phyloP scores from a whole-genome alignment of 257 asterid genomes.

The Capsicum chinense region DNA sequence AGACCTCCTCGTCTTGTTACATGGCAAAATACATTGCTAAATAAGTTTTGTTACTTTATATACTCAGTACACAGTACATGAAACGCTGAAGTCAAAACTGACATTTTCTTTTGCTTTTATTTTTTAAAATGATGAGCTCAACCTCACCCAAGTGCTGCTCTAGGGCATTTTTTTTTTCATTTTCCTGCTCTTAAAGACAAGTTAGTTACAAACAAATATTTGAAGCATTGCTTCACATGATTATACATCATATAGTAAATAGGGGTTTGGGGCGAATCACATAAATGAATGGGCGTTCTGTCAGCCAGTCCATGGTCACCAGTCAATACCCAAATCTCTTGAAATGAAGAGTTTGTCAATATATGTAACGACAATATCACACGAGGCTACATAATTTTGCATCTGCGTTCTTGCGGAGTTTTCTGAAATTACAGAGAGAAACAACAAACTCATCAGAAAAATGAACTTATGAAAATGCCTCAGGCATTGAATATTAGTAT shows the following conservation, averaged over 20 bases:
- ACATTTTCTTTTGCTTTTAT: not conserved
- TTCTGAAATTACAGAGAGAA: conserved; percentile 49
- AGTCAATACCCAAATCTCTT: conserved; percentile 72
- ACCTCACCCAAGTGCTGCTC: not conserved
- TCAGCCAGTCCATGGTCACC: conserved; percentile 49
- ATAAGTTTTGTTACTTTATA: too few species aligned
- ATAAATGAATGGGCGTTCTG: not conserved
- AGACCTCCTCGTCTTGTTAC: too few species aligned
- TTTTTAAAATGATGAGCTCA: not conserved
- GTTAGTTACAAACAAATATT: conserved; percentile 16
- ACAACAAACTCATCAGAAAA: not conserved
- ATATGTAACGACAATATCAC: conserved; percentile 55
- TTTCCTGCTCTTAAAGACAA: not conserved
- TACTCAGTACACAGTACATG: not conserved
- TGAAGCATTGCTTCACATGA: not conserved
- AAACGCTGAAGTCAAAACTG: not conserved
- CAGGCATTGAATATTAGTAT: not conserved
- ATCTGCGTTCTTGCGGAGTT: conserved; percentile 69
- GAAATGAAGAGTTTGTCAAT: conserved; percentile 72
- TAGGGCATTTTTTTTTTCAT: not conserved
- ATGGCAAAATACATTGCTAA: too few species aligned
- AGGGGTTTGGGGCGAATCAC: not conserved
- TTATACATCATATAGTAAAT: not conserved
- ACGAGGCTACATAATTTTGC: conserved; percentile 65
- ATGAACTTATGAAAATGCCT: not conserved